These are phyloP conservation scores for Pilaira anomala DNA, from an alignment of 192 early-diverging fungal genomes.

Conservation along the genomic window DNA sequence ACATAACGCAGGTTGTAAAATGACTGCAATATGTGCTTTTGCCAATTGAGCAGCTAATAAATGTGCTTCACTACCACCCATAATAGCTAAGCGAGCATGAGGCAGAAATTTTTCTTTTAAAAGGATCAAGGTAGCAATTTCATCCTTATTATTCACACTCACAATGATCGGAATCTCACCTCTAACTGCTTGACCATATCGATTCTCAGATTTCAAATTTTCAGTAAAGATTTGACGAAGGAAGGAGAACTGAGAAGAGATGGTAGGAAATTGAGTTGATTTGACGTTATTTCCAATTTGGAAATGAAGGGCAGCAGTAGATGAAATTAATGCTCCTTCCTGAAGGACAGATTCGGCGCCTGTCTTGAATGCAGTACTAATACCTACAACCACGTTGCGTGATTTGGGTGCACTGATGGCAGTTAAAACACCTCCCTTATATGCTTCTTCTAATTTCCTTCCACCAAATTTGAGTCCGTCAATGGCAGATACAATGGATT, in stretches of 20 bases:
- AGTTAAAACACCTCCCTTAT: conserved; percentile 57
- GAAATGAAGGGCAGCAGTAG: conserved; percentile 58
- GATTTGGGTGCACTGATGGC: conserved; percentile 56
- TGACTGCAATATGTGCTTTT: conserved; percentile 52
- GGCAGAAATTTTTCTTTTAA: conserved; percentile 54
- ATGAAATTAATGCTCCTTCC: conserved; percentile 43
- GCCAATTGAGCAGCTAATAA: conserved; percentile 60
- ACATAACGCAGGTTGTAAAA: conserved; percentile 62
- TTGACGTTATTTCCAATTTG: conserved; percentile 49
- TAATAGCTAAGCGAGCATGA: conserved; percentile 43
- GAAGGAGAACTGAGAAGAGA: conserved; percentile 52
- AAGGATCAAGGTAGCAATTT: conserved; percentile 62
- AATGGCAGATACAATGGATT: conserved; percentile 40
- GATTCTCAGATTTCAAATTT: conserved; percentile 29
- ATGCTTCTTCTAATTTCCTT: conserved; percentile 54
- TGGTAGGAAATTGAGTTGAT: conserved; percentile 41
- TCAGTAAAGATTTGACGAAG: conserved; percentile 42
- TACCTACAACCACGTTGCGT: conserved; percentile 50
- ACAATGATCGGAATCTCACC: conserved; percentile 53
- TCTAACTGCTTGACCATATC: conserved; percentile 38
- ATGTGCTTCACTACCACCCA: conserved; percentile 66
- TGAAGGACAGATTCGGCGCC: conserved; percentile 46
- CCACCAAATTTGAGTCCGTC: conserved; percentile 68
- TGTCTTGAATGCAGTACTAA: conserved; percentile 65
- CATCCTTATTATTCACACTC: conserved; percentile 50